phyloP scores from a whole-genome alignment of 2,329 filamentous ascomycete genomes.

The Aspergillus sp. region DNA sequence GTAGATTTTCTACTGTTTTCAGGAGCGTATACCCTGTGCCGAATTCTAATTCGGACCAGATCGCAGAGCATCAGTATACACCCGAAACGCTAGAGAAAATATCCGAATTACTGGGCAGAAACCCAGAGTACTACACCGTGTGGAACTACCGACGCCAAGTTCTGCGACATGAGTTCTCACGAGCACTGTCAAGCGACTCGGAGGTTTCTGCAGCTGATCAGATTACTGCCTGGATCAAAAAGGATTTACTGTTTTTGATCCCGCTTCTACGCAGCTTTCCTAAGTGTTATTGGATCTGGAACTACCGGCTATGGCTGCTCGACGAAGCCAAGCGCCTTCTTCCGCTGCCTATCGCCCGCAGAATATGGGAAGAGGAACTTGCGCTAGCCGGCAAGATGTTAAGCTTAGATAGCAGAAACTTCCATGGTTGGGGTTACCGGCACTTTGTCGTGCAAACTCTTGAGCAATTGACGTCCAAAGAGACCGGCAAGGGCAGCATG shows the following conservation, averaged over 20 bases:
- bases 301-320: constrained; percentile 85
- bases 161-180: constrained; percentile 60
- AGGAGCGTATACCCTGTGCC: background rate
- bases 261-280: constrained; percentile 81
- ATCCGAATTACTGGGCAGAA: constrained; percentile 44
- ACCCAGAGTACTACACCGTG: constrained; percentile 51
- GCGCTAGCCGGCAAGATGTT: constrained; percentile 85
- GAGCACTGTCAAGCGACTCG: constrained; percentile 18
- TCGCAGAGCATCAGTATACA: constrained; percentile 40
- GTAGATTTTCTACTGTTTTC: constrained; percentile 40
- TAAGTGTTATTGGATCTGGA: constrained; percentile 99
- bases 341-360: constrained; percentile 54
- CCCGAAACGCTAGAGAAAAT: constrained; percentile 45
- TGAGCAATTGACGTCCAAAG: constrained; percentile 54
- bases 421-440: constrained; percentile 94
- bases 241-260: constrained; percentile 79
- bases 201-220: constrained; percentile 42
- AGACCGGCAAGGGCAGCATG: constrained; percentile 58
- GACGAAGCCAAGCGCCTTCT: constrained; percentile 68
- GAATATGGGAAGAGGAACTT: constrained; percentile 82
- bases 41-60: constrained; percentile 29
- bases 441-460: constrained; percentile 74
- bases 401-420: constrained; percentile 80
- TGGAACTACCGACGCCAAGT: constrained; percentile 64
- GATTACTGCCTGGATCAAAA: constrained; percentile 58